Conservation (phyloP, 768 basidiomycete genomes). For the Exsudoporus frostii region DNA sequence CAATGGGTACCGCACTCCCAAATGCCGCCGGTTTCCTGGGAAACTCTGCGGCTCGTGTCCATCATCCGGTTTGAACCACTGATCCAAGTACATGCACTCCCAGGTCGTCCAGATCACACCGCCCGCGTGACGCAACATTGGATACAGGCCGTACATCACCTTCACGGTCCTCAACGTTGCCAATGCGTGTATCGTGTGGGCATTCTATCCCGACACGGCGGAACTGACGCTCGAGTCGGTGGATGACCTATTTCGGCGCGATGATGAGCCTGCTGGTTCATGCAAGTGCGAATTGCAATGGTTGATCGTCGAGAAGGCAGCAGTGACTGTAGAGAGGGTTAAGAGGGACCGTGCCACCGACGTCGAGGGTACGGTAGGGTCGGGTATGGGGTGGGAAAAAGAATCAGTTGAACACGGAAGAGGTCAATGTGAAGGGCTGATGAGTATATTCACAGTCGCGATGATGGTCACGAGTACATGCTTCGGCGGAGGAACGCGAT, state of each 20-base stretch:
- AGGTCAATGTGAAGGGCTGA: neutral
- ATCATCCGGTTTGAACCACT: neutral
- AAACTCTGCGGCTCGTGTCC: neutral
- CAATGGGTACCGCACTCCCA: neutral
- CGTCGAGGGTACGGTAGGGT: neutral
- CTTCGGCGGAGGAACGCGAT: too few relatives aligned
- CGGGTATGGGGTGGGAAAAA: too few relatives aligned
- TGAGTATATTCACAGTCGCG: too few relatives aligned
- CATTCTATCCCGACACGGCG: neutral
- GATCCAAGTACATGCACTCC: neutral
- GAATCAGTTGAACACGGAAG: neutral
- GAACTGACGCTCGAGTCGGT: neutral
- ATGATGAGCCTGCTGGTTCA: neutral
- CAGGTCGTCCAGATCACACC: neutral
- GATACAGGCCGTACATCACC: neutral
- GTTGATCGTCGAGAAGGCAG: neutral
- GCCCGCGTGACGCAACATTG: neutral
- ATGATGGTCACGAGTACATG: too few relatives aligned
- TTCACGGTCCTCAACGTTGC: neutral
- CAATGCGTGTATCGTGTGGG: neutral
- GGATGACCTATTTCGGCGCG: neutral
- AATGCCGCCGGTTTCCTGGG: neutral
- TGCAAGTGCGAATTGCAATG: neutral
- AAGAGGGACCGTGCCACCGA: neutral
- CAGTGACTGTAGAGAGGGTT: neutral